Base-by-base conservation (phyloP, 1,284 basidiomycete species). In the Puccinia coronata region DNA sequence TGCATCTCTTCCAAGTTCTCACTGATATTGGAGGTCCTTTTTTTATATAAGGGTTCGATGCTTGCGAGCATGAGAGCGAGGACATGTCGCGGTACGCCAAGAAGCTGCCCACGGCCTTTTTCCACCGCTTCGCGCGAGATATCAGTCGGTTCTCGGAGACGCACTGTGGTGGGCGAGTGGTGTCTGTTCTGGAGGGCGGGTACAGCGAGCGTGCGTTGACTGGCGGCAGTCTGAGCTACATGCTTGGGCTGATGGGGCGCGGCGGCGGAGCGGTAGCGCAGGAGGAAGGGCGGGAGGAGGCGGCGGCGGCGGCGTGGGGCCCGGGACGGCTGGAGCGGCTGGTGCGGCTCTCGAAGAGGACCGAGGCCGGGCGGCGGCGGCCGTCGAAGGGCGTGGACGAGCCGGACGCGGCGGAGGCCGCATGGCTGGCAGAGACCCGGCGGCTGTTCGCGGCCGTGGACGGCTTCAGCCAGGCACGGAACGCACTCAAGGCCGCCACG, bases 11-110 rank as follows among this genome's bases (percentile, higher is more conserved):
- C 36, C 34, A 8, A 67, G 11, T 12, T 25, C 36, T 41, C 16
- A n/a, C 14, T 4, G 12, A 9, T 34, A 23, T 41, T 69, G 31
- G 36, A 5, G 47, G 23, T 34, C 23, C n/a, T n/a, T n/a, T n/a
- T n/a, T n/a, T n/a, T n/a, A n/a, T n/a, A 53, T 12, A 25, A 79
- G 76, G 76, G 34, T 79, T 79, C 53, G 86, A 86, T 78, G 86
- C 85, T 8, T 86, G 84, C 57, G 78, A 83, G 23, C 84, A 86
- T 82, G 86, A 86, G 81, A 84, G 84, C 59, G 84, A 84, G 0
- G 84, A 84, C 18, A 86, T 86, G 85, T 85, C 86, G 72, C 83
- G 86, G 0, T 86, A 86, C 75, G 85, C 84, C 23, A 86, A 85
- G 74, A 84, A 84, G 61, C 84, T 86, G 0, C 86, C 86, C 16